Base-by-base conservation (phyloP, 2,329 filamentous ascomycete species). In the Colletotrichum spaethianum region DNA sequence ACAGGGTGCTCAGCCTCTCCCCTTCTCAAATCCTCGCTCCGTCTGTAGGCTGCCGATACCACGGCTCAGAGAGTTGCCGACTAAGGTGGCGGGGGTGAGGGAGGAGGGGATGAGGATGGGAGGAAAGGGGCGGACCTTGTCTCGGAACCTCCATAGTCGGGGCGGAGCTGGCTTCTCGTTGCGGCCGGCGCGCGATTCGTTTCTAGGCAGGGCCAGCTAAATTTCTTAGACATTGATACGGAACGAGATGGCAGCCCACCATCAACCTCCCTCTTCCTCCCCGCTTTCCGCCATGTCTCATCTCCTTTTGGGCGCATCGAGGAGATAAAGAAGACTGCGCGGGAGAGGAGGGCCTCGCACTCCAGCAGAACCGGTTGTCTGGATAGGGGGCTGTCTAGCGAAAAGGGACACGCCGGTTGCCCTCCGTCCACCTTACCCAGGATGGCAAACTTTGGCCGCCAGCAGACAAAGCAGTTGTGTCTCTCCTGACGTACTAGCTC, bases 221-320 rank as follows among this genome's bases (percentile, higher is more conserved):
- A 16, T 38, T 38, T 65, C 61, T 52, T 52, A 33, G 33, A 42
- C 52, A 50, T 42, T 23, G 44, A 63, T 53, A 63, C 67, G 67
- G 53, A 69, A 71, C 26, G 4, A 68, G 57, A 72, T 46, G 20
- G 20, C 26, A 36, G 44, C 38, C 63, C 55, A 36, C 33, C 63
- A 50, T 23, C 42, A n/a, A n/a, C 23, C 42, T n/a, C 3, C 40
- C n/a, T 31, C 59, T n/a, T 33, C 33, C 56, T 53, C 46, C 28
- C 64, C 56, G 52, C 64, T 62, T 55, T 53, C 42, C 60, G 65
- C 70, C 70, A 72, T 72, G 65, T 72, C 70, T 72, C 65, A 70
- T 33, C 23, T 53, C 40, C 36, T 48, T 57, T 64, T 48, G 50
- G 69, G 52, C 38, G 42, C 52, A 26, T 46, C 44, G 57, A 38